Base-by-base conservation (phyloP, 768 basidiomycete species). In the Lactarius deliciosus region DNA sequence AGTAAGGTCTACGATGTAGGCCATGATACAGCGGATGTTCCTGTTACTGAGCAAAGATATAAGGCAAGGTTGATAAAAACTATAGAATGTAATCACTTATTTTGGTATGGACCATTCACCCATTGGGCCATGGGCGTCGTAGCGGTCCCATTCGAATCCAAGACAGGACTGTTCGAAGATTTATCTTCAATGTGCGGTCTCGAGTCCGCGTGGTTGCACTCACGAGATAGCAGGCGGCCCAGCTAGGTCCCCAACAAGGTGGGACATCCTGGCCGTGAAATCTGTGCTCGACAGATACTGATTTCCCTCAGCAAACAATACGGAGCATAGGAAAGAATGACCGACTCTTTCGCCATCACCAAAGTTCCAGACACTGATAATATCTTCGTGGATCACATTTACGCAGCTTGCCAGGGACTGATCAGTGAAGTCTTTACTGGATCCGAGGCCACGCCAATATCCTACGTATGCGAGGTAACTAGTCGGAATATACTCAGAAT, bases 1-100 rank as follows among this genome's bases (percentile, higher is more conserved):
- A 18, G 47, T 66, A 47, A 66, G 61, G 61, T 61, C 55, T 22
- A 65, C 65, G 20, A 65, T 61, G 60, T 65, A 65, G 43, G 54
- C 65, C 60, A 61, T 61, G 30, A 55, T 40, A n/a, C 53, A 55
- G 53, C 61, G n/a, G 28, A 43, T 30, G 38, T 40, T 56, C 53
- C 30, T 20, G 40, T 15, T n/a, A 22, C 62, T 63, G 36, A 11
- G 30, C 28, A 20, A 25, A 34, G 1, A 9, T 5, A 34, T 43
- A 28, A 63, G n/a, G 40, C 7, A 1, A 32, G n/a, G 6, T 13
- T 4, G 1, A 30, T 32, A 2, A 41, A 32, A 13, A 34, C n/a
- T 10, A 63, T 5, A 34, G 10, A 10, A 5, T 1, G 5, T 43
- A 40, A 30, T 41, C 54, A 56, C 62, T 4, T 22, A 5, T 56